Evolutionary conservation across 75 land plant genomes (phyloP).

Genomic region (Cryptomeria japonica): DNA sequence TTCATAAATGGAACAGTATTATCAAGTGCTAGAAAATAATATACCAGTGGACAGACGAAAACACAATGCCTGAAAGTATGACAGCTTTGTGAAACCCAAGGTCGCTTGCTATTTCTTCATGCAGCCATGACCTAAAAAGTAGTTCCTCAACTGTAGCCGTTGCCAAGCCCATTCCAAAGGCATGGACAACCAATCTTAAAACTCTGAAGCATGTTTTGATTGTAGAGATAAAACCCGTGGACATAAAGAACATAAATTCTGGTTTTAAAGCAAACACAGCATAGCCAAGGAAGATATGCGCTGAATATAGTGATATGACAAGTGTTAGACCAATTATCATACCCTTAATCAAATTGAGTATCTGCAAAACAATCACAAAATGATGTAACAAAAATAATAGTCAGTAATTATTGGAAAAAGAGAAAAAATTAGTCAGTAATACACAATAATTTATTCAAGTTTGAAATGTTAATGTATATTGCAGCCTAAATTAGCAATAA

Average conservation of each 20-base stretch:
- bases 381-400: background rate
- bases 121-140: constrained; percentile 55
- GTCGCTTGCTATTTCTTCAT: constrained; percentile 82
- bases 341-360: constrained; percentile 45
- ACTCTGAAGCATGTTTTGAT: constrained; percentile 37
- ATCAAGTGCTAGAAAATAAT: background rate
- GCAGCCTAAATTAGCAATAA: background rate
- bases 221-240: constrained; percentile 4
- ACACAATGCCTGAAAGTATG: constrained; percentile 73
- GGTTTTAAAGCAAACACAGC: constrained; percentile 34
- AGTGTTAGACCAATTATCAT: constrained; percentile 46
- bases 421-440: background rate
- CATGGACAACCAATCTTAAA: constrained; percentile 31
- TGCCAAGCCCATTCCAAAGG: constrained; percentile 37
- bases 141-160: constrained; percentile 42
- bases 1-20: background rate
- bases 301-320: constrained; percentile 39
- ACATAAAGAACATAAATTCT: constrained; percentile 12
- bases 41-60: constrained; percentile 81
- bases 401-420: background rate
- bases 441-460: background rate
- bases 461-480: background rate
- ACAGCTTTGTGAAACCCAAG: constrained; percentile 76
- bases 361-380: constrained; percentile 34
- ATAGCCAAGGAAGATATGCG: constrained; percentile 47